A percentile compares a stretch with the other conserved stretches of the same genome.
Conservation (phyloP, 805 yeast species). For the Kurtzmaniella cleridarum region DNA sequence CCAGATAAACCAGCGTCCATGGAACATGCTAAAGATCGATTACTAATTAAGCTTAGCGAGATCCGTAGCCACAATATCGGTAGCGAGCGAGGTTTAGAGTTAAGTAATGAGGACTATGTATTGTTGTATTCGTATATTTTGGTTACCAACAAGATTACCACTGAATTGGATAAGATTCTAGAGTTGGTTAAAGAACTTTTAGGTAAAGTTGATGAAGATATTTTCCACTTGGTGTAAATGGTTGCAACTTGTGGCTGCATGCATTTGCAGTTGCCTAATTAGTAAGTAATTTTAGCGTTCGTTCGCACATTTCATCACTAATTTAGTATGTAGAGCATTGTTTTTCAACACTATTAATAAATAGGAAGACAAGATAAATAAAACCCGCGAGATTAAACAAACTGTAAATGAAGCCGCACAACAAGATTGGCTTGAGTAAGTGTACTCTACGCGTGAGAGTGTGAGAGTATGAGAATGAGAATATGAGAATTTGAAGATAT, state of each 20-base stretch:
- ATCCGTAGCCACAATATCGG: conserved; percentile 36
- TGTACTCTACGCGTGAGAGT: no score
- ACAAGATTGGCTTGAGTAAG: no score
- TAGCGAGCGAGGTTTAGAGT: conserved; percentile 18
- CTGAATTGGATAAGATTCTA: conserved; percentile 58
- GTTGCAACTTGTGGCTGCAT: not conserved
- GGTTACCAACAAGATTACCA: conserved; percentile 62
- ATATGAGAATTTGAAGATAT: no score
- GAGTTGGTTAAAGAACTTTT: conserved; percentile 50
- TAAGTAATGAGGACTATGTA: conserved; percentile 70
- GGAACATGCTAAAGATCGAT: conserved; percentile 64
- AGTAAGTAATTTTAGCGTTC: no score
- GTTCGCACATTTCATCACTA: no score
- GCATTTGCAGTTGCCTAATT: no score
- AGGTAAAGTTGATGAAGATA: conserved; percentile 63
- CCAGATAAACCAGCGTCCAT: conserved; percentile 77
- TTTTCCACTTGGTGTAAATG: conserved; percentile 39
- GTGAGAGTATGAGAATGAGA: no score
- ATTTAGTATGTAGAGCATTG: no score
- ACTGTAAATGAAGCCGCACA: no score
- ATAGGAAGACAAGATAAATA: no score
- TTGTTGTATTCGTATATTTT: conserved; percentile 69
- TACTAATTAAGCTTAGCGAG: conserved; percentile 59
- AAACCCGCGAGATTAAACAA: no score
- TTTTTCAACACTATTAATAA: no score